Conservation (phyloP, 306 rosid genomes). For the Casuarina cunninghamiana region DNA sequence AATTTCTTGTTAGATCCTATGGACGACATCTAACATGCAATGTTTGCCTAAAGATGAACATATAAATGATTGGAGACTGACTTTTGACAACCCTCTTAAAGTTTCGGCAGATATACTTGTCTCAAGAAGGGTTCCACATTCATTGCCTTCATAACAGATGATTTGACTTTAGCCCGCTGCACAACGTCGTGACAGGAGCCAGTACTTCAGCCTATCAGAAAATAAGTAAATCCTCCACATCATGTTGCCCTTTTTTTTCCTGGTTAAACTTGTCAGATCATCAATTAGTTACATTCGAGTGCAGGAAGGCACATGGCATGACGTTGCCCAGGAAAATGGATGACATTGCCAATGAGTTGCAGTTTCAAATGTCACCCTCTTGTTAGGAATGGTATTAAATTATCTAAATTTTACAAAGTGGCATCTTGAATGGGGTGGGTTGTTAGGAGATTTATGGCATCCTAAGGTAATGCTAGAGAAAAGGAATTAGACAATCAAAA, state of each 20-base stretch:
- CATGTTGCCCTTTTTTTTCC: no score
- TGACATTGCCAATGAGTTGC: neutral
- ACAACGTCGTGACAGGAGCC: neutral
- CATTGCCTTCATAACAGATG: neutral
- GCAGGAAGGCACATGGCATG: neutral
- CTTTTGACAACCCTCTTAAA: conserved; percentile 16
- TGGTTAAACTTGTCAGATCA: no score
- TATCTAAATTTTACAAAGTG: no score
- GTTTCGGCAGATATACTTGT: conserved; percentile 14
- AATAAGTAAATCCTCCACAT: no score
- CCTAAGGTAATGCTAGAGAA: no score
- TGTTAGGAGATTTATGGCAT: no score
- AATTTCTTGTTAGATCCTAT: neutral
- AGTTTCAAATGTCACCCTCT: neutral
- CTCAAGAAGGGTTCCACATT: conserved; percentile 5
- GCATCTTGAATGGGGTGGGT: no score
- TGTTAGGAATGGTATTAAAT: no score
- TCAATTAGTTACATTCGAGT: neutral
- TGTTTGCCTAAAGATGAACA: conserved; percentile 41
- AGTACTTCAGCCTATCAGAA: neutral
- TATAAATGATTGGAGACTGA: conserved; percentile 37
- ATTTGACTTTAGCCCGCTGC: neutral
- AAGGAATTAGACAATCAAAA: no score
- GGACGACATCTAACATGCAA: conserved; percentile 38
- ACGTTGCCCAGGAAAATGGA: neutral